A percentile compares a stretch with the other conserved stretches of the same genome.
phyloP scores from a whole-genome alignment of 1,284 basidiomycete genomes.

The Heterobasidion occidentale region DNA sequence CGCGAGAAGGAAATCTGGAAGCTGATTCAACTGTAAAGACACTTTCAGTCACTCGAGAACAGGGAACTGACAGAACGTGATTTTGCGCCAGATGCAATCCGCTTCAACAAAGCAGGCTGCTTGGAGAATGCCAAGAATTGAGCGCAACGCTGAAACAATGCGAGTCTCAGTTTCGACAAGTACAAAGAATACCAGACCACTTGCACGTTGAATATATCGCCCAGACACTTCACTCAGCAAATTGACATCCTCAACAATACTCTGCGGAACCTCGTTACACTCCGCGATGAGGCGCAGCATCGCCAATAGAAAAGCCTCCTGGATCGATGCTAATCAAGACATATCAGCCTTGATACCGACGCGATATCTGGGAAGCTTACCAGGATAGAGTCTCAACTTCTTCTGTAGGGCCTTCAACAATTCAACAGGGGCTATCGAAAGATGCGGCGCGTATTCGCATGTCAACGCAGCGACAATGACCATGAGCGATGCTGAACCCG shows the following conservation, averaged over 20 bases:
- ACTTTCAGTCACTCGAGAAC: no score
- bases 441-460: conserved; percentile 46
- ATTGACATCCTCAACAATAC: conserved; percentile 33
- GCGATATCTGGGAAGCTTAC: conserved; percentile 29
- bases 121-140: conserved; percentile 47
- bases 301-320: conserved; percentile 60
- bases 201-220: conserved; percentile 48
- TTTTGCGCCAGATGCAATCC: conserved; percentile 35
- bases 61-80: conserved; percentile 41
- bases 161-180: conserved; percentile 3
- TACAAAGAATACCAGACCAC: conserved; percentile 12
- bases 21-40: conserved; percentile 26
- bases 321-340: conserved; percentile 44
- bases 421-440: conserved; percentile 41
- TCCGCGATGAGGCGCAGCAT: conserved; percentile 59
- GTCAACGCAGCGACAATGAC: conserved; percentile 57
- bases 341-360: neutral
- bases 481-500: conserved; percentile 48
- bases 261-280: conserved; percentile 43
- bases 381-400: conserved; percentile 34
- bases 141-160: conserved; percentile 46
- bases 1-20: conserved; percentile 59
- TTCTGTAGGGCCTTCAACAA: conserved; percentile 44
- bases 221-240: conserved; percentile 35
- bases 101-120: conserved; percentile 33